These are phyloP conservation scores for Fusarium heterosporum DNA, from an alignment of 2,329 filamentous ascomycete genomes.

Conservation along the genomic window DNA sequence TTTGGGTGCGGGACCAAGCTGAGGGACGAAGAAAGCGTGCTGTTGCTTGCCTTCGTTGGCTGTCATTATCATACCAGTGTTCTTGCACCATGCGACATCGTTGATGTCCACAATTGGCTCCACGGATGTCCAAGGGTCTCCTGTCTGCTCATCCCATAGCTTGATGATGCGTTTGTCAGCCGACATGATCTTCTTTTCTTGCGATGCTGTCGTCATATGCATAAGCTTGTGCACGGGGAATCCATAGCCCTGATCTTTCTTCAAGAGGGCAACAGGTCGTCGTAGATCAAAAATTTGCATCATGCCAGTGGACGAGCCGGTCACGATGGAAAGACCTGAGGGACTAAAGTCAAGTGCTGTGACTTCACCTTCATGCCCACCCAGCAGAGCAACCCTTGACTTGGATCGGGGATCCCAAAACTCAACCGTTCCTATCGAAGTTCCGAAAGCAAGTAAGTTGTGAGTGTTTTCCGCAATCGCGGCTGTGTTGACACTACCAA, in stretches of 20 bases:
- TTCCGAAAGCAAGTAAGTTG: conserved; percentile 92
- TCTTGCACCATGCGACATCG: conserved; percentile 90
- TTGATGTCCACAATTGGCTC: conserved; percentile 96
- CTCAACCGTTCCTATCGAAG: conserved; percentile 93
- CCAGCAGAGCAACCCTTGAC: conserved; percentile 81
- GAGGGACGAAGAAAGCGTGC: conserved; percentile 94
- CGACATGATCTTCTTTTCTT: conserved; percentile 88
- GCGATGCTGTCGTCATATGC: conserved; percentile 76
- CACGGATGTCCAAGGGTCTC: conserved; percentile 93
- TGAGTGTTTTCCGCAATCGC: conserved; percentile 90
- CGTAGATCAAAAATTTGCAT: conserved; percentile 93
- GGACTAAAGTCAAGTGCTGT: conserved; percentile 89
- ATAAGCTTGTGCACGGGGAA: conserved; percentile 89
- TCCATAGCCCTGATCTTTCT: conserved; percentile 96
- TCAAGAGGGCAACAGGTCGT: conserved; percentile 84
- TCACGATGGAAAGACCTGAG: conserved; percentile 85
- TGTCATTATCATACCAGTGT: conserved; percentile 94
- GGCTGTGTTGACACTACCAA: conserved; percentile 87
- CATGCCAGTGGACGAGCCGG: conserved; percentile 88
- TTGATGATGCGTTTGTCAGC: conserved; percentile 97
- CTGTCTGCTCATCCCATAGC: conserved; percentile 87
- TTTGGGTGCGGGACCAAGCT: conserved; percentile 89
- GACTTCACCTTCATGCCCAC: conserved; percentile 76
- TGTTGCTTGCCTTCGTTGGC: conserved; percentile 97
- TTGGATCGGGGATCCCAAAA: conserved; percentile 94